Percentiles rank a stretch among this genome's conserved stretches.
Conservation (phyloP, 2,329 filamentous ascomycete genomes). For the Trichothecium roseum region DNA sequence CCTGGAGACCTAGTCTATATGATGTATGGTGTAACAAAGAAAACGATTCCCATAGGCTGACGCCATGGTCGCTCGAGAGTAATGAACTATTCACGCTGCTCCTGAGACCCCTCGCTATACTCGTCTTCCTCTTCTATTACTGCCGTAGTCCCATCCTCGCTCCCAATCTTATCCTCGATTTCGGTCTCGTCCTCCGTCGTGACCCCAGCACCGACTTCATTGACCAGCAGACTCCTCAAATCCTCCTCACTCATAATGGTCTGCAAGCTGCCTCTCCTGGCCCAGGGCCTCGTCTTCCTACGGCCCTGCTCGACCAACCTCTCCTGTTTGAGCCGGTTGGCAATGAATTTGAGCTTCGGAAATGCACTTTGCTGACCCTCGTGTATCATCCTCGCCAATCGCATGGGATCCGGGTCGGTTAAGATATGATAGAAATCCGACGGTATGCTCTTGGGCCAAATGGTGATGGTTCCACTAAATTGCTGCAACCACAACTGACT, state of each 20-base stretch:
- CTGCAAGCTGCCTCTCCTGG: slow-evolving; percentile 42
- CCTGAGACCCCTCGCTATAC: slow-evolving; percentile 2
- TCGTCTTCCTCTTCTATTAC: slow-evolving; percentile 12
- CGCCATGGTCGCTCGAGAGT: too few relatives aligned
- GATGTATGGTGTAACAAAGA: neutral
- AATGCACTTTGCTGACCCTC: slow-evolving; percentile 84
- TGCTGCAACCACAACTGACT: slow-evolving; percentile 91
- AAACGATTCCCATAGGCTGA: too few relatives aligned
- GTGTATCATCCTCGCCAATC: slow-evolving; percentile 80
- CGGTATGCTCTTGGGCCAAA: slow-evolving; percentile 76
- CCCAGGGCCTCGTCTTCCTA: slow-evolving; percentile 37
- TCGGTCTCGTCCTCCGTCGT: slow-evolving; percentile 27
- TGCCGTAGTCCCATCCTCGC: slow-evolving; percentile 13
- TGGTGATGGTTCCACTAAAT: slow-evolving; percentile 89
- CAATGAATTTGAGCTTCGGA: slow-evolving; percentile 84
- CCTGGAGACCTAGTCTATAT: neutral
- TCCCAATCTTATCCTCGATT: slow-evolving; percentile 14
- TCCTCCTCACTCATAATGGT: slow-evolving; percentile 53
- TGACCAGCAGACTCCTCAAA: slow-evolving; percentile 35
- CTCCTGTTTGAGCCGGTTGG: slow-evolving; percentile 79
- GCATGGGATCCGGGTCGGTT: slow-evolving; percentile 64
- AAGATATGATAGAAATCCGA: slow-evolving; percentile 83
- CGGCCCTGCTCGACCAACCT: slow-evolving; percentile 51
- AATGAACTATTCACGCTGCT: slow-evolving; percentile 4
- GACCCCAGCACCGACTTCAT: slow-evolving; percentile 17